Evolutionary conservation across 495 filamentous ascomycete species (phyloP), one percentile per base, ranked within the genome.

Genomic region (Xylaria sp.): DNA sequence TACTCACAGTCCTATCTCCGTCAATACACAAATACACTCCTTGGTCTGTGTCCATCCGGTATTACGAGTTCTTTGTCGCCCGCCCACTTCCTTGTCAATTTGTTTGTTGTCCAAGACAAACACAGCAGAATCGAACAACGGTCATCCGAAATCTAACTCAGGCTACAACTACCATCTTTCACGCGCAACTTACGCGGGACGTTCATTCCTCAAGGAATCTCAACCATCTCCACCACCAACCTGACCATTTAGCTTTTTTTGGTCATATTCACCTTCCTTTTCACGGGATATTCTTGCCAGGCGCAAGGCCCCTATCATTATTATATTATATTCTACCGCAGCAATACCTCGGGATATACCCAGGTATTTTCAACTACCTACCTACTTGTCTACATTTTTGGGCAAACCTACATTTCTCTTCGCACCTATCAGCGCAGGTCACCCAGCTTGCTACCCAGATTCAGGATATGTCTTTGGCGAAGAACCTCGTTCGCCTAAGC

Each of bases 201-300:
- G 33, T 37, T 63, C 46, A 46, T 70, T 63, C 33, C 55, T 70
- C 50, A 46, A 63, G 26, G 40, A 26, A n/a, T 62, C 29, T 50
- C 44, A 63, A 19, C 35, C 24, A 55, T 44, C 14, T 55, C 35
- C 35, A 21, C 67, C 29, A 40, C 43, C 8, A 19, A 41, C 26
- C 46, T 6, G 58, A 17, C 31, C 15, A 21, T 17, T 41, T 37
- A 37, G 33, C 41, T 24, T 62, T 40, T 41, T 61, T 64, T n/a
- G 43, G 44, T 43, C 57, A 50, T 48, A 26, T 24, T 21, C 52
- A 40, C 68, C 46, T 53, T 68, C 26, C 59, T 77, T 76, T 72
- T 76, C 64, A 48, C 58, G 33, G 44, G 19, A 57, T 61, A 61
- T 26, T 37, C 71, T 76, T 76, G 76, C 76, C 76, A 67, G 76